Percentiles rank a stretch among this genome's conserved stretches.
These are phyloP conservation scores for Arthrobotrys sphaeroides DNA, from an alignment of 2,329 filamentous ascomycete genomes.

Conservation along the genomic window DNA sequence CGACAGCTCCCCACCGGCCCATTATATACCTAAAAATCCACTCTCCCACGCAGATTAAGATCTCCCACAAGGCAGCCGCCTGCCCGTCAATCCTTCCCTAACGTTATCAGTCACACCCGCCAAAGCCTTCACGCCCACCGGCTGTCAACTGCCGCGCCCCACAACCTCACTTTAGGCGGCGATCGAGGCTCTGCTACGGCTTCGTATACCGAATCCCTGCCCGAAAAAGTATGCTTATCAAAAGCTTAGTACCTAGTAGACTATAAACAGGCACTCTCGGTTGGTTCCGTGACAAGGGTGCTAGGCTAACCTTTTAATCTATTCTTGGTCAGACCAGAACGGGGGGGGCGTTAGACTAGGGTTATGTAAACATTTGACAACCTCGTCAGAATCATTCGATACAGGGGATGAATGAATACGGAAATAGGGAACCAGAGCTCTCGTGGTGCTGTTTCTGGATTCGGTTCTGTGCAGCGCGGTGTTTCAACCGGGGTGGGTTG, in stretches of 20 bases:
- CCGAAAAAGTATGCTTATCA: background rate
- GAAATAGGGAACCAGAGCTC: no score
- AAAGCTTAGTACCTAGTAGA: slow-evolving; percentile 21
- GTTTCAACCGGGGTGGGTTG: background rate
- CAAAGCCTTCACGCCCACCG: no score
- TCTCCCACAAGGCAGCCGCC: background rate
- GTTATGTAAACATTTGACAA: slow-evolving; percentile 7
- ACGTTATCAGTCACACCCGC: background rate
- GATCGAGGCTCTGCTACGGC: background rate
- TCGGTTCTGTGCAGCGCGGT: no score
- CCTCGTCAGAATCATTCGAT: background rate
- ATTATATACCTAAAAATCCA: background rate
- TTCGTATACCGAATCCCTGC: background rate
- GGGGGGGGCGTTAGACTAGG: background rate
- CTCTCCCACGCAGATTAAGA: background rate
- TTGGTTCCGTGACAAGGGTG: background rate
- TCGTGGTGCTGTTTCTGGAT: background rate
- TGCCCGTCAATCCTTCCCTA: background rate
- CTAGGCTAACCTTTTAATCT: background rate
- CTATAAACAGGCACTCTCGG: background rate
- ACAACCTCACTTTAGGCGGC: background rate
- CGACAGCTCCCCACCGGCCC: background rate
- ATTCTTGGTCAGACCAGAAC: background rate
- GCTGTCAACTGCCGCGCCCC: background rate
- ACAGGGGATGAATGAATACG: background rate